phyloP scores from a whole-genome alignment of 2,329 filamentous ascomycete species.

The Aulographum hederae region DNA sequence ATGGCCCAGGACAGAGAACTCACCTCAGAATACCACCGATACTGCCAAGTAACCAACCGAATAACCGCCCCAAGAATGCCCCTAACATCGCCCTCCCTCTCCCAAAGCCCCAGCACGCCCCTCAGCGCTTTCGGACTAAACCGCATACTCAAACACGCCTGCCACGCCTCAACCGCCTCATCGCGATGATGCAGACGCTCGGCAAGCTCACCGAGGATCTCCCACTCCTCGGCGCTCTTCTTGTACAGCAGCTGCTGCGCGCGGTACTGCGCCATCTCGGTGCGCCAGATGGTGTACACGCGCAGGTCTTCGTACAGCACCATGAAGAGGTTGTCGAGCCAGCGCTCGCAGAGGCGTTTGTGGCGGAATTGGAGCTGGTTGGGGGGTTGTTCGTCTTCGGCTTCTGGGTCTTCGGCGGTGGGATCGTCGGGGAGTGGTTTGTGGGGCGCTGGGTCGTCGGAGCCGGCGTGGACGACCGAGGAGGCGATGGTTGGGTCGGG shows the following conservation, averaged over 20 bases:
- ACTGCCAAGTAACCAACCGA: constrained; percentile 90
- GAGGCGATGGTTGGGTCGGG: constrained; percentile 64
- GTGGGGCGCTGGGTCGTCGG: constrained; percentile 42
- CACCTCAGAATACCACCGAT: constrained; percentile 95
- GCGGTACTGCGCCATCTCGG: constrained; percentile 88
- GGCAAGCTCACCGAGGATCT: constrained; percentile 84
- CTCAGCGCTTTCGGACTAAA: constrained; percentile 88
- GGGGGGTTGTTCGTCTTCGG: constrained; percentile 3
- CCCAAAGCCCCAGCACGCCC: constrained; percentile 65
- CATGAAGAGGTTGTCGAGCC: constrained; percentile 98
- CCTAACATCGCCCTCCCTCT: constrained; percentile 59
- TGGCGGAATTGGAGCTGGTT: constrained; percentile 78
- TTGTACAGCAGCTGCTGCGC: constrained; percentile 91
- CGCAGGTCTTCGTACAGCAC: constrained; percentile 94
- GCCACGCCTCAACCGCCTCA: constrained; percentile 85
- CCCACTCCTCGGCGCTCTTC: constrained; percentile 95
- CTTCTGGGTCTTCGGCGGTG: constrained; percentile 2
- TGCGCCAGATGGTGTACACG: constrained; percentile 98
- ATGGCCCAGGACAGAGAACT: constrained; percentile 7
- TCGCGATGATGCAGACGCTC: constrained; percentile 83
- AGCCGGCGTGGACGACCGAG: constrained; percentile 53
- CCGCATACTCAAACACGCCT: constrained; percentile 66
- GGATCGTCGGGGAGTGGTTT: neutral
- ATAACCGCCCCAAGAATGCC: constrained; percentile 77
- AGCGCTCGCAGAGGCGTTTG: constrained; percentile 90